Conservation (phyloP, 805 yeast species). For the Metschnikowia hibisci region DNA sequence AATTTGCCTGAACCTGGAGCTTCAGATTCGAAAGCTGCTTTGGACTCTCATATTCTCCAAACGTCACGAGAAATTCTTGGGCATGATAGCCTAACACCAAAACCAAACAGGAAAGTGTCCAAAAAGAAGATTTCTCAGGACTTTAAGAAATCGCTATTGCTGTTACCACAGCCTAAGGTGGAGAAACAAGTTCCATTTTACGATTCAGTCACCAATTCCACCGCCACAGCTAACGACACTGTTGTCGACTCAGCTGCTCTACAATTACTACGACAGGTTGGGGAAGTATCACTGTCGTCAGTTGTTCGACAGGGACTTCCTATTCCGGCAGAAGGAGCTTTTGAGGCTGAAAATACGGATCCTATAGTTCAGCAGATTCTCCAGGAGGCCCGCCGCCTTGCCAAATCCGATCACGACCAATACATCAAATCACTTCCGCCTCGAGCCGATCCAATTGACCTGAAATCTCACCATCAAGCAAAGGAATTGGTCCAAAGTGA, state of each 20-base stretch:
- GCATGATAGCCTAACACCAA: not conserved
- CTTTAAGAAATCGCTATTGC: slow-evolving; percentile 2
- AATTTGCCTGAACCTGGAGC: slow-evolving; percentile 25
- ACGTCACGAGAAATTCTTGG: slow-evolving; percentile 32
- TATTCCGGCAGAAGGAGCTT: slow-evolving; percentile 32
- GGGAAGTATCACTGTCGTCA: slow-evolving; percentile 26
- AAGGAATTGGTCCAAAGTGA: not conserved
- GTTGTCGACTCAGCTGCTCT: no score
- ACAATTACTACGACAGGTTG: no score
- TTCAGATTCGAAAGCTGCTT: slow-evolving; percentile 11
- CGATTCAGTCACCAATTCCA: not conserved
- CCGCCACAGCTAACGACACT: no score
- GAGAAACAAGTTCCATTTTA: not conserved
- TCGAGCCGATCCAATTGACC: not conserved
- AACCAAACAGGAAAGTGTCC: slow-evolving; percentile 2
- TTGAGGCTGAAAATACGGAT: not conserved
- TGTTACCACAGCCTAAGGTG: slow-evolving; percentile 4
- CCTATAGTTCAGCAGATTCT: slow-evolving; percentile 20
- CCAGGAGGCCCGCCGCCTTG: slow-evolving; percentile 31
- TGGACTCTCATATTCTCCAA: slow-evolving; percentile 32
- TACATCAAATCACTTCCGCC: slow-evolving; percentile 9
- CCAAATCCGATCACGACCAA: slow-evolving; percentile 41
- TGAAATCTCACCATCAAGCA: not conserved
- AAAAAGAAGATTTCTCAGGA: not conserved
- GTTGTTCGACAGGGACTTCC: slow-evolving; percentile 44